Percentiles rank a stretch among this genome's conserved stretches.
phyloP scores from a whole-genome alignment of 345 rosid species.

The Geranium rotundifolium region DNA sequence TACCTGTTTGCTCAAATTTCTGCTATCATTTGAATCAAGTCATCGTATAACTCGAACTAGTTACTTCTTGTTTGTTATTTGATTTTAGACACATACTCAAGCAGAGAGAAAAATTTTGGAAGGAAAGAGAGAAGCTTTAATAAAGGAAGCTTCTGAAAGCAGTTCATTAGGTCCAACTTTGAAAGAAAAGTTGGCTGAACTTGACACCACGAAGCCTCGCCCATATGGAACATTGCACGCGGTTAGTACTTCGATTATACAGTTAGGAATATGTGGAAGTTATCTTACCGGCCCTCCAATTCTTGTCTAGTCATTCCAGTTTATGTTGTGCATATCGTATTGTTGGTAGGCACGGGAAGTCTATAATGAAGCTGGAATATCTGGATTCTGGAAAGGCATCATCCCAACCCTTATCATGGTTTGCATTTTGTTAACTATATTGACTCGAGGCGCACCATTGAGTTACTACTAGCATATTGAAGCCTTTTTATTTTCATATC shows the following conservation, averaged over 20 bases:
- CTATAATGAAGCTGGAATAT: constrained; percentile 46
- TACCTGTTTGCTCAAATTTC: neutral
- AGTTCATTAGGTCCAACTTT: constrained; percentile 22
- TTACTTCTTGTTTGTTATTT: constrained; percentile 1
- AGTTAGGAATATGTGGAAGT: neutral
- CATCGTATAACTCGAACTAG: too few species aligned
- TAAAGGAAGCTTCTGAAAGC: constrained; percentile 35
- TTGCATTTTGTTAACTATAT: constrained; percentile 11
- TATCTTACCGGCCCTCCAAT: too few species aligned
- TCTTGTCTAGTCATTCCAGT: too few species aligned
- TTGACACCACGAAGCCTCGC: constrained; percentile 38
- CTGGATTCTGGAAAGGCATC: constrained; percentile 69
- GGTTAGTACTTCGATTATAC: constrained; percentile 22
- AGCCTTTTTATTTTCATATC: constrained; percentile 5
- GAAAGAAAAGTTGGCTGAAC: constrained; percentile 35
- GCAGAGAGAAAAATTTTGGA: constrained; percentile 57
- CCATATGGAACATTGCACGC: constrained; percentile 54
- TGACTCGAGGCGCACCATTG: neutral
- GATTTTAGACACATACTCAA: constrained; percentile 51
- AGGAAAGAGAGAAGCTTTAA: constrained; percentile 39
- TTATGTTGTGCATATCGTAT: neutral
- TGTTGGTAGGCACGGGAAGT: constrained; percentile 40
- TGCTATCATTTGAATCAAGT: too few species aligned
- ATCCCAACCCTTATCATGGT: constrained; percentile 66
- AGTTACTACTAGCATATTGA: constrained; percentile 4